Percentiles rank a stretch among this genome's conserved stretches.
These are phyloP conservation scores for Gonium pectorale DNA, from an alignment of 139 green algal species.

Conservation along the genomic window DNA sequence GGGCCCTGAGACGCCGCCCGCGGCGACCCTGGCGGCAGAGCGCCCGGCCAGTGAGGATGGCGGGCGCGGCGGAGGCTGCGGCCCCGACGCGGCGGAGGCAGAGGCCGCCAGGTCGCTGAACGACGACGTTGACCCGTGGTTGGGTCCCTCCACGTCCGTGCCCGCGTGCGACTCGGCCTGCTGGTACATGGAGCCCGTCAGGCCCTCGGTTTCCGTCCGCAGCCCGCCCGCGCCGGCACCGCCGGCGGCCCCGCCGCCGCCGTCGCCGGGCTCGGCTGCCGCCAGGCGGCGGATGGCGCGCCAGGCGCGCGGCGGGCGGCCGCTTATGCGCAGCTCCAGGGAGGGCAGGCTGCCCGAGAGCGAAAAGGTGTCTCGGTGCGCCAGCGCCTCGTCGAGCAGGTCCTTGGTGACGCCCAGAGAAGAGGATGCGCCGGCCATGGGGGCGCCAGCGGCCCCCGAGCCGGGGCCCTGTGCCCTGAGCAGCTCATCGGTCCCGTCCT, in stretches of 20 bases:
- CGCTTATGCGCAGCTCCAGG: constrained; percentile 70
- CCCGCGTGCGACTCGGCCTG: constrained; percentile 35
- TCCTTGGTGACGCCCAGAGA: constrained; percentile 31
- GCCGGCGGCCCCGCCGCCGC: too few relatives aligned
- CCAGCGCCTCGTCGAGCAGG: constrained; percentile 56
- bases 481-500: too few relatives aligned
- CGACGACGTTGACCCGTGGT: background rate
- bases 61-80: background rate
- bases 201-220: background rate
- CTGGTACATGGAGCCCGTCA: constrained; percentile 12
- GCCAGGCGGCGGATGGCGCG: background rate
- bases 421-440: too few relatives aligned
- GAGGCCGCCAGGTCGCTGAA: background rate
- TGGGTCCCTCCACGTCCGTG: background rate
- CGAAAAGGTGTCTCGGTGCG: constrained; percentile 51
- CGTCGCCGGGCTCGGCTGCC: background rate
- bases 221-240: background rate
- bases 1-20: background rate
- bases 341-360: constrained; percentile 70
- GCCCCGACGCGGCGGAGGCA: background rate
- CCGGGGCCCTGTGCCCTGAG: too few relatives aligned
- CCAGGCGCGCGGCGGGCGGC: constrained; percentile 60
- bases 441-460: too few relatives aligned
- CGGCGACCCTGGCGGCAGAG: background rate
- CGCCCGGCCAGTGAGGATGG: background rate